These are phyloP conservation scores for Phytopythium ostracodes DNA, from an alignment of 352 stramenopile species.

Conservation along the genomic window DNA sequence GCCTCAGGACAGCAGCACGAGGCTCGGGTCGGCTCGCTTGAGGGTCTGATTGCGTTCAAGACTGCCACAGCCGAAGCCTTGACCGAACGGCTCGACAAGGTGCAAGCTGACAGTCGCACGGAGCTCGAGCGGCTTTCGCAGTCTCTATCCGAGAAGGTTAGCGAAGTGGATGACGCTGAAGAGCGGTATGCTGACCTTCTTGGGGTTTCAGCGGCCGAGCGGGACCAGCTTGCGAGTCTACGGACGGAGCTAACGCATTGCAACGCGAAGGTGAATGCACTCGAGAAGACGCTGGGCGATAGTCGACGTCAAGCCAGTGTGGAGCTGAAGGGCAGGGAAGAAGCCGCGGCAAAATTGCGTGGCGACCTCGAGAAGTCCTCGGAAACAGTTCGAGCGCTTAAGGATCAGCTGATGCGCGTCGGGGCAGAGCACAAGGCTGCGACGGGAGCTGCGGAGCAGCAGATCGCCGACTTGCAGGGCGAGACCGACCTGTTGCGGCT, in stretches of 20 bases:
- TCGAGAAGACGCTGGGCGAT: background rate
- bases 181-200: background rate
- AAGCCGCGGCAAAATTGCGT: background rate
- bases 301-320: background rate
- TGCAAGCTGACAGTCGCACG: background rate
- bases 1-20: background rate
- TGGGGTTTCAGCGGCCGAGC: constrained; percentile 6
- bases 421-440: background rate
- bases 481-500: background rate
- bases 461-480: background rate
- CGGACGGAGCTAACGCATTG: constrained; percentile 7
- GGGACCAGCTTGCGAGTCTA: background rate
- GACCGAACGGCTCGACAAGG: background rate
- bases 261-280: constrained; percentile 1
- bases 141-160: background rate
- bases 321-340: background rate
- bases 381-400: background rate
- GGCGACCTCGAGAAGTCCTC: background rate
- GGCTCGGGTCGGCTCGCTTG: background rate
- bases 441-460: background rate
- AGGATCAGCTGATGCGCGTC: background rate
- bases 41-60: background rate
- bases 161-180: background rate
- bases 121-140: background rate
- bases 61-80: background rate